phyloP scores from a whole-genome alignment of 192 early-diverging fungal genomes.

The Umbelopsis sp. region DNA sequence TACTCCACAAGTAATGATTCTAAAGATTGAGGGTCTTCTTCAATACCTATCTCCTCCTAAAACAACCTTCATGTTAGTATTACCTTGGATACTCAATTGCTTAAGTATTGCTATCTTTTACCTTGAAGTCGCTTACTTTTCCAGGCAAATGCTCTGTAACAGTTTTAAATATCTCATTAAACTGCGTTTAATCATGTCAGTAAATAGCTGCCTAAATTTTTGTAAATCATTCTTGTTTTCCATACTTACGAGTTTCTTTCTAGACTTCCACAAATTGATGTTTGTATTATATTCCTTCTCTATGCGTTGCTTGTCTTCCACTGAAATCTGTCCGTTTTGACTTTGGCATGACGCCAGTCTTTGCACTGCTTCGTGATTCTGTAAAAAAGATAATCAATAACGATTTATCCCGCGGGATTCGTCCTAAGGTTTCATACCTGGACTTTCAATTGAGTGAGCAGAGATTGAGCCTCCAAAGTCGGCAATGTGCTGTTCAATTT shows the following conservation, averaged over 20 bases:
- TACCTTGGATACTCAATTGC: background rate
- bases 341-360: background rate
- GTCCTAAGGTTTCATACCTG: background rate
- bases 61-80: too few relatives aligned
- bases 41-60: constrained; percentile 7
- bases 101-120: background rate
- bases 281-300: background rate
- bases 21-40: constrained; percentile 1
- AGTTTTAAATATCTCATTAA: constrained; percentile 8
- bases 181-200: background rate
- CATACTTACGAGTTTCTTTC: constrained; percentile 9
- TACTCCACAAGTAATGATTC: constrained; percentile 3
- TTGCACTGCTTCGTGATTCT: background rate
- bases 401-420: background rate
- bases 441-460: background rate
- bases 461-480: background rate
- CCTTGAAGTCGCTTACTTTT: constrained; percentile 11
- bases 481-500: background rate
- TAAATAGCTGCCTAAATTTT: too few relatives aligned
- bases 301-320: background rate
- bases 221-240: background rate
- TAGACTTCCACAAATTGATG: background rate
- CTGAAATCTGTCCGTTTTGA: background rate
- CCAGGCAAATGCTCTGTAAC: constrained; percentile 9
- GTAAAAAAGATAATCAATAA: background rate